phyloP scores from a whole-genome alignment of 202 grass and related monocot genomes.

The Digitaria exilis region DNA sequence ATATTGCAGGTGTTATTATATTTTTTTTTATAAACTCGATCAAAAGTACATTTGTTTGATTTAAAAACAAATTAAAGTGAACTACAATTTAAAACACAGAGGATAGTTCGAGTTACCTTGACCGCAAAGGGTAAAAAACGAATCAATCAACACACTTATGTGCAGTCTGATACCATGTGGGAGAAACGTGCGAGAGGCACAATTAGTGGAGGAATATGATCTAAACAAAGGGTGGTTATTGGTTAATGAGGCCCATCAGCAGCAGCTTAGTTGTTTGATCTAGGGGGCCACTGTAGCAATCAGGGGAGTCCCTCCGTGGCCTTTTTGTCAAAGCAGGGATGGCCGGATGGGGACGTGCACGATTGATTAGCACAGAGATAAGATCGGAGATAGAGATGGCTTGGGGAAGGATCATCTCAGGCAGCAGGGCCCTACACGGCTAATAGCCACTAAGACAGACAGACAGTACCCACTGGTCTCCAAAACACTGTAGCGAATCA shows the following conservation, averaged over 20 bases:
- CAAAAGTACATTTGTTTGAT: too few relatives aligned
- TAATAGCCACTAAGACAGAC: background rate
- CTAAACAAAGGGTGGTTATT: background rate
- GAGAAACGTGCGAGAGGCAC: background rate
- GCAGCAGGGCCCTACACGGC: background rate
- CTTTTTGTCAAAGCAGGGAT: slow-evolving; percentile 43
- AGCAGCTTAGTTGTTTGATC: slow-evolving; percentile 14
- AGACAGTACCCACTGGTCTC: background rate
- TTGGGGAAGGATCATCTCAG: slow-evolving; percentile 49
- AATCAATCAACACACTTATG: background rate
- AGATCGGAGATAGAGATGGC: background rate
- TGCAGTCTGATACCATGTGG: background rate
- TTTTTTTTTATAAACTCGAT: too few relatives aligned
- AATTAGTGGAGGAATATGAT: background rate
- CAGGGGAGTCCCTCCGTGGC: background rate
- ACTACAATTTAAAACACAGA: too few relatives aligned
- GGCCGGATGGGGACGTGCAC: slow-evolving; percentile 31
- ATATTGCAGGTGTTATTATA: too few relatives aligned
- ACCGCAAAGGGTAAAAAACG: background rate
- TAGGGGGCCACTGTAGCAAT: slow-evolving; percentile 20
- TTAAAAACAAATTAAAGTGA: too few relatives aligned
- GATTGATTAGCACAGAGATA: slow-evolving; percentile 20
- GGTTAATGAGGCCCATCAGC: slow-evolving; percentile 31
- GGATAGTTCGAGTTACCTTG: background rate
- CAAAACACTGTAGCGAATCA: background rate